Base-by-base conservation (phyloP, 106 monocot genomes). In the Dendrobium chrysotoxum region DNA sequence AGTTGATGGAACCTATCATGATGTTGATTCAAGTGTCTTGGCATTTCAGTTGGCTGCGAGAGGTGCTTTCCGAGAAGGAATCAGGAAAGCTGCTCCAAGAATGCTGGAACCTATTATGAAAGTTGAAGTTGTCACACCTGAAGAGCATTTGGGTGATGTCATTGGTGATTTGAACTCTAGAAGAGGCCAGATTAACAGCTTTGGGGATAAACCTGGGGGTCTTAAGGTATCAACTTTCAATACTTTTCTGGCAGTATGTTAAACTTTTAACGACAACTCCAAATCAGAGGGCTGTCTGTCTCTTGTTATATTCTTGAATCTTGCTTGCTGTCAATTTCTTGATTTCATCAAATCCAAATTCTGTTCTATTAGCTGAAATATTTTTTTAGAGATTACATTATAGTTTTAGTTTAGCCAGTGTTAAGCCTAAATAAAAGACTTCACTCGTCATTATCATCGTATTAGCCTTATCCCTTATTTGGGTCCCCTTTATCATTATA, bases 91-190 rank as follows among this genome's bases (percentile, higher is more conserved):
- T 65, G 88, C 67, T 42, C 97, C 97, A 17, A 98, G 75, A 85
- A 42, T 98, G 77, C 84, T 98, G 20, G 97, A 98, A 72, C 97
- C 97, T 8, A 91, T 98, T n/a, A 98, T 98, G 97, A 92, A 88
- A 72, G 94, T 98, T 75, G 97, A 98, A 82, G 97, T 98, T 1
- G 85, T 98, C 39, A 98, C 94, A 0, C 97, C 97, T 10, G 97
- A 98, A 85, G 92, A 98, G 75, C 94, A 98, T 88, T 86, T 98
- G 89, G 97, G 97, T 58, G 97, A 98, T 89, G 97, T 98, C 40
- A 98, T 98, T 82, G 97, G 97, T 78, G 97, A 98, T 89, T 78
- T 98, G 80, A 98, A 91, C 88, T 92, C 94, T 28, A 90, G 97
- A 83, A 92, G 97, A 89, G 97, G 97, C 42, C 84, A 88, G 30